Base-by-base conservation (phyloP, 768 basidiomycete species). In the Rossbeevera mucosa region DNA sequence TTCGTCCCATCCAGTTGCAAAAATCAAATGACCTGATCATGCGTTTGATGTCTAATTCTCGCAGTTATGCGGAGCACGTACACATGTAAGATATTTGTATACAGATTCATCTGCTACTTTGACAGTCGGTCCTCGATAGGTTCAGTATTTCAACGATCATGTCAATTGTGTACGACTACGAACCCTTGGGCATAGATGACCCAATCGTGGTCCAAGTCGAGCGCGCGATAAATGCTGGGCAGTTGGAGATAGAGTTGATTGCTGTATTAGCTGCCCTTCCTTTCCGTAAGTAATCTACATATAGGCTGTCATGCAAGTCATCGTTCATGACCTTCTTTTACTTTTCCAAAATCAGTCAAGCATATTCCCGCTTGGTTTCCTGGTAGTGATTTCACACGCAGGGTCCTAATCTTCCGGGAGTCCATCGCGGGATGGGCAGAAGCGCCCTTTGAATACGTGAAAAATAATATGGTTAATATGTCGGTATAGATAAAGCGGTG, bases 11-110 rank as follows among this genome's bases (percentile, higher is more conserved):
- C 13, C 75, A 75, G 44, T 52, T 61, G 20, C 57, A 61, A 26
- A 73, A 70, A 51, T 55, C 66, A 4, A 64, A 66, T 46, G 61
- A 64, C 5, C 49, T 75, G 24, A 57, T 76, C 8, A 52, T 47
- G n/a, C 56, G 56, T 18, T 43, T 76, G 21, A 31, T 64, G 13
- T 44, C 28, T 1, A 53, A 47, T 14, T 64, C 71, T 4, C 60
- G 47, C 2, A 56, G 65, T 14, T 60, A 64, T 47, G 7, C 14
- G 7, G 41, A 40, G 16, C 68, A 73, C 44, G 16, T 60, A 1
- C 52, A 63, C 16, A 12, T 30, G 61, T 64, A 31, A 53, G 64
- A 1, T 21, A 5, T 13, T 26, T 14, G 2, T 7, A 36, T 36
- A n/a, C 18, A 18, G 9, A 12, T 18, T 18, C 7, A 18, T 36